Base-by-base conservation (phyloP, 2,329 filamentous ascomycete genomes). In the Aspergillus sp. region DNA sequence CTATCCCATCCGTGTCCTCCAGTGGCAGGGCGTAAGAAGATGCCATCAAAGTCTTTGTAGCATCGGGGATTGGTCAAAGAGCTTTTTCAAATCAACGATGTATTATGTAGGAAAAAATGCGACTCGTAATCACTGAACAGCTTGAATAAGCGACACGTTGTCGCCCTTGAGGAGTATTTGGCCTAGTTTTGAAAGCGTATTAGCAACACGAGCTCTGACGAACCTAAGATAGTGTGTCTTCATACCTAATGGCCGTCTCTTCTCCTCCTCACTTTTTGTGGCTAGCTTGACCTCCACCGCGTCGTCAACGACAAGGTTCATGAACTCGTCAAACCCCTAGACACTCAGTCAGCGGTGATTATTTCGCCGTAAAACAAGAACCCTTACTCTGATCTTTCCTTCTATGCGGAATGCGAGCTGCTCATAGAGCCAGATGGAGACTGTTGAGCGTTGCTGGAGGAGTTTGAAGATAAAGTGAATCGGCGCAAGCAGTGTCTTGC, bases 301-400 rank as follows among this genome's bases (percentile, higher is more conserved):
- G 71, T 99, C 93, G 74, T 99, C 95, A 68, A 97, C 86, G 45
- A 98, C 95, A 54, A 99, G 84, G 81, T 99, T 99, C 93, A 99
- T 97, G 82, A 98, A 99, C 79, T 99, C 95, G 77, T 99, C 95
- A 69, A 99, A 99, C 15, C 95, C 93, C 93, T 97, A 66, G 41
- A n/a, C 28, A 60, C 19, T 30, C 46, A 15, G 50, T 65, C 52
- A 66, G 57, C 47, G 57, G 48, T 34, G 46, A 55, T 38, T 8
- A 19, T 61, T 50, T 30, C 47, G 51, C 49, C 43, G 22, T 28
- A 31, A 46, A 28, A 56, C 43, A 34, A 13, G 57, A 50, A n/a
- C 49, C 30, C n/a, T 66, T 78, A 96, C 94, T 73, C 95, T 87
- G 68, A 99, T 97, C 82, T 94, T 97, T 65, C 95, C 95, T 81